Evolutionary conservation across 2,329 filamentous ascomycete genomes (phyloP).

Genomic region (Gyromitra esculenta): DNA sequence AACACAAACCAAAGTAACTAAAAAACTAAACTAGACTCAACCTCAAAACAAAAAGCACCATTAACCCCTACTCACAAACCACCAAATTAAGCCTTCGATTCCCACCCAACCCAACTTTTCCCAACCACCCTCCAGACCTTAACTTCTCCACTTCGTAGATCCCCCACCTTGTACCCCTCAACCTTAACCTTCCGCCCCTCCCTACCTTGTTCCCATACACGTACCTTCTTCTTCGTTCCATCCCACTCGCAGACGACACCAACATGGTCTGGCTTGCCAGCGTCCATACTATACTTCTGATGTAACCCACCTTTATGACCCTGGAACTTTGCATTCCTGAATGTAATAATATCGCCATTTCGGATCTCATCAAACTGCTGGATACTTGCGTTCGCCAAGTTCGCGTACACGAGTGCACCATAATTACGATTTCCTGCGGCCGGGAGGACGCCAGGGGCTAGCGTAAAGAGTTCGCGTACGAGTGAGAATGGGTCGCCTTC

Average conservation of each 20-base stretch:
- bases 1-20: background rate
- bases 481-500: constrained; percentile 84
- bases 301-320: constrained; percentile 96
- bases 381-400: constrained; percentile 91
- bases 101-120: constrained; percentile 91
- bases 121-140: constrained; percentile 98
- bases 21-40: background rate
- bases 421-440: constrained; percentile 91
- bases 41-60: background rate
- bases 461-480: constrained; percentile 79
- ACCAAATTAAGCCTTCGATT: background rate
- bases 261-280: constrained; percentile 85
- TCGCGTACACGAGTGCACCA: constrained; percentile 91
- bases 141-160: constrained; percentile 91
- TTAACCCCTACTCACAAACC: background rate
- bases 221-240: constrained; percentile 96
- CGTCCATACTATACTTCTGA: constrained; percentile 87
- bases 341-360: constrained; percentile 87
- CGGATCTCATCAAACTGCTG: constrained; percentile 93
- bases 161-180: constrained; percentile 93
- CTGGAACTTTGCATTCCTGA: constrained; percentile 93
- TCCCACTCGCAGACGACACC: constrained; percentile 96
- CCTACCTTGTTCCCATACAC: constrained; percentile 92
- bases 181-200: constrained; percentile 93
- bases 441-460: constrained; percentile 76